Conservation (phyloP, 2,329 filamentous ascomycete species). For the Lizonia empirigonia region DNA sequence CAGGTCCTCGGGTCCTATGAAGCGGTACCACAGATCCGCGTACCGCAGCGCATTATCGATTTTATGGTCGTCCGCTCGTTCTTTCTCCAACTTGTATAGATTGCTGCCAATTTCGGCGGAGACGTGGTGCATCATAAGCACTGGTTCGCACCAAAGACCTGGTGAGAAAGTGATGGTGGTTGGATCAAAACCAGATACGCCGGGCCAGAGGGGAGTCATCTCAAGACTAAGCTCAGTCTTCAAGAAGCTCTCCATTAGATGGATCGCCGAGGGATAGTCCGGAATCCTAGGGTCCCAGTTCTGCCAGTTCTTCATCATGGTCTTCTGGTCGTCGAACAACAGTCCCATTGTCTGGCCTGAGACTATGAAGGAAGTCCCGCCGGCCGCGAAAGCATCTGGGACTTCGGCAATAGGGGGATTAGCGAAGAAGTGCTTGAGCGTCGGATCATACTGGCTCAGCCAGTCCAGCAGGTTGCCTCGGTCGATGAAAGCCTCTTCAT, state of each 20-base stretch:
- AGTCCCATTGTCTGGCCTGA: conserved; percentile 57
- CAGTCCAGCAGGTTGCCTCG: conserved; percentile 60
- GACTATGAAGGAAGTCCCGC: conserved; percentile 60
- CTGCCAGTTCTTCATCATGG: conserved; percentile 52
- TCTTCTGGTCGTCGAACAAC: conserved; percentile 47
- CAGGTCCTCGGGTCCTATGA: conserved; percentile 37
- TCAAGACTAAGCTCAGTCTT: conserved; percentile 52
- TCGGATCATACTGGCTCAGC: conserved; percentile 57
- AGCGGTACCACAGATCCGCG: conserved; percentile 37
- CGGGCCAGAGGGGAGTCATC: conserved; percentile 56
- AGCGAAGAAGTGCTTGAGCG: conserved; percentile 58
- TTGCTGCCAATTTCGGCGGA: conserved; percentile 49
- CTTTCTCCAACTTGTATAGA: conserved; percentile 55
- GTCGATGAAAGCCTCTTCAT: conserved; percentile 63
- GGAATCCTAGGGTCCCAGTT: conserved; percentile 55
- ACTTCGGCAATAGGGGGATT: conserved; percentile 42
- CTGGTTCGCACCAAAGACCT: conserved; percentile 50
- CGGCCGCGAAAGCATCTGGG: conserved; percentile 57
- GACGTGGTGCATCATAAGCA: conserved; percentile 53
- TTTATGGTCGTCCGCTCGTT: conserved; percentile 26
- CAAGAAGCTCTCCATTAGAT: conserved; percentile 56
- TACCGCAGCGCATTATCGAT: conserved; percentile 28
- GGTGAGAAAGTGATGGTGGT: conserved; percentile 50
- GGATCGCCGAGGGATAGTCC: conserved; percentile 58
- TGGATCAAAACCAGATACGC: conserved; percentile 37